These are phyloP conservation scores for Penicillium palitans DNA, from an alignment of 2,329 filamentous ascomycete species.

Conservation along the genomic window DNA sequence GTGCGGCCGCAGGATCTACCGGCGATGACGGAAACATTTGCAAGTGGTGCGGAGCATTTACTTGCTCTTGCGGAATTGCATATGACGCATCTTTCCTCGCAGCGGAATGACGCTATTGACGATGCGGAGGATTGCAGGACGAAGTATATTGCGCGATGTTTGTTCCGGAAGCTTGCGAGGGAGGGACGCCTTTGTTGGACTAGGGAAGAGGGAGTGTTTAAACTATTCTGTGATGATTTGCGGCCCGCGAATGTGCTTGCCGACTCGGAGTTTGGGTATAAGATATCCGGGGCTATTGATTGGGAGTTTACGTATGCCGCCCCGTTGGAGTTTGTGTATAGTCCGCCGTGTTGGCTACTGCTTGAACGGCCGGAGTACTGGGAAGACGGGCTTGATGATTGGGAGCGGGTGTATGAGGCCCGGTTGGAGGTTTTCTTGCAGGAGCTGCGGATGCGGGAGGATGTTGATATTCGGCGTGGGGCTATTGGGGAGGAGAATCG, in stretches of 20 bases:
- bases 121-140: constrained; percentile 23
- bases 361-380: constrained; percentile 27
- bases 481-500: no score
- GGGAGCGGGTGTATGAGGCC: no score
- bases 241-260: constrained; percentile 19
- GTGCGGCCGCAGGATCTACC: no score
- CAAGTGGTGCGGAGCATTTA: no score
- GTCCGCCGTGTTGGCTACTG: constrained; percentile 27
- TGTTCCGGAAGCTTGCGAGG: constrained; percentile 20
- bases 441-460: no score
- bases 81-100: no score
- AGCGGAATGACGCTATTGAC: constrained; percentile 29
- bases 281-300: background rate
- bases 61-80: no score
- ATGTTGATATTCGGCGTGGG: no score
- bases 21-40: no score
- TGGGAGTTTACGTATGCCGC: background rate
- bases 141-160: constrained; percentile 23
- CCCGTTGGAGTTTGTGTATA: constrained; percentile 21
- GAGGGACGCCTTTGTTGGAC: constrained; percentile 18
- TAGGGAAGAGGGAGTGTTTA: constrained; percentile 21
- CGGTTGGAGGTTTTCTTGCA: no score
- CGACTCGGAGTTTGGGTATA: background rate
- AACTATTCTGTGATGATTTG: constrained; percentile 24
- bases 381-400: background rate